These are phyloP conservation scores for Alternaria solani DNA, from an alignment of 2,329 filamentous ascomycete species.

Conservation along the genomic window DNA sequence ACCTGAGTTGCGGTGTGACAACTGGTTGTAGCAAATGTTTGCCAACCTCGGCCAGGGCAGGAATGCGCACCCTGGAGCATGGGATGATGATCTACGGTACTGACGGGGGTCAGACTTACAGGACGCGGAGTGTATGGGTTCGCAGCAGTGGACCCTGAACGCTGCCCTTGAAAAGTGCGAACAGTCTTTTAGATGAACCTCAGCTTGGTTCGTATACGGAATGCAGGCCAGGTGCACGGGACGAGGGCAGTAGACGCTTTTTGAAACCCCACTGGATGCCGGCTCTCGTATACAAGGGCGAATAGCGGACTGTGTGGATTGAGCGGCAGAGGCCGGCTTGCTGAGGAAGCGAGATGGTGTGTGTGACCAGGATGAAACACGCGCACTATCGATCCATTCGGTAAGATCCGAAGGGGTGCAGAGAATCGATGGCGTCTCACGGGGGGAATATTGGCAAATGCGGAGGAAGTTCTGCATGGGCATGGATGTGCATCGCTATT, in stretches of 20 bases:
- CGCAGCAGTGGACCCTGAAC: slow-evolving; percentile 11
- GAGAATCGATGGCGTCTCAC: slow-evolving; percentile 15
- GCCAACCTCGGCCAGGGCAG: slow-evolving; percentile 20
- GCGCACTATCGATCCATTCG: slow-evolving; percentile 26
- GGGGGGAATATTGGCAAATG: slow-evolving; percentile 9
- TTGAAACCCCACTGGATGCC: slow-evolving; percentile 21
- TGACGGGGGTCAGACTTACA: slow-evolving; percentile 27
- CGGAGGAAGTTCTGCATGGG: slow-evolving; percentile 1
- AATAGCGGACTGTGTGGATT: slow-evolving; percentile 14
- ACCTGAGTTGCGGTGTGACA: slow-evolving; percentile 20
- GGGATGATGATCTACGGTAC: slow-evolving; percentile 22
- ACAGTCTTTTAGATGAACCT: neutral
- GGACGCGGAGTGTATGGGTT: slow-evolving; percentile 17
- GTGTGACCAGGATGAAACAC: slow-evolving; percentile 17
- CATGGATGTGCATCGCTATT: slow-evolving; percentile 15
- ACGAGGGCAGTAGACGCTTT: slow-evolving; percentile 11
- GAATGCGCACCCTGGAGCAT: slow-evolving; percentile 32
- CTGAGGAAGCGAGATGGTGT: slow-evolving; percentile 21
- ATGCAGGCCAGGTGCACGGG: slow-evolving; percentile 19
- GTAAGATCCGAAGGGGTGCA: slow-evolving; percentile 21
- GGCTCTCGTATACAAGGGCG: slow-evolving; percentile 25
- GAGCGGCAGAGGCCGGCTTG: slow-evolving; percentile 26
- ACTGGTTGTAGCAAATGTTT: slow-evolving; percentile 8
- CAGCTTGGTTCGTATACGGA: neutral
- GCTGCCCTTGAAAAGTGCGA: neutral